These are phyloP conservation scores for Immersiella caudata DNA, from an alignment of 495 filamentous ascomycete genomes.

Conservation along the genomic window DNA sequence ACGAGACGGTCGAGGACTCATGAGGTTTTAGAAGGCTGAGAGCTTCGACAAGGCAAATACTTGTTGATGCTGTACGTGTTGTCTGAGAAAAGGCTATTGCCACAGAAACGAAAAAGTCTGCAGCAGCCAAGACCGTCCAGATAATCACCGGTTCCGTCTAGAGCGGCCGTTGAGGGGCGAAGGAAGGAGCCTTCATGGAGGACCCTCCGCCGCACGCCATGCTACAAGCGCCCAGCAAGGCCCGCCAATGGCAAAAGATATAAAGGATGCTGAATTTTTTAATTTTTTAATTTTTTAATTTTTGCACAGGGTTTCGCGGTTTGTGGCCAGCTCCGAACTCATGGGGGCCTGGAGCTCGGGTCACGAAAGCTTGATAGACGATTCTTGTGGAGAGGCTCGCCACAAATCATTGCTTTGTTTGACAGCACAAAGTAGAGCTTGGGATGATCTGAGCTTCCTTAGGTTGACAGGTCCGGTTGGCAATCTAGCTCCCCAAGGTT, in stretches of 20 bases:
- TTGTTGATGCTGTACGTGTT: background rate
- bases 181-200: background rate
- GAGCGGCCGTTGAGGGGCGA: background rate
- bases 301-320: too few species aligned
- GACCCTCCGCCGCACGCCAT: background rate
- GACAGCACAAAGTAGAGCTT: constrained; percentile 6
- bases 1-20: background rate
- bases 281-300: too few species aligned
- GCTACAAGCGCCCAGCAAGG: background rate
- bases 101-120: background rate
- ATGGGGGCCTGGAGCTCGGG: constrained; percentile 3
- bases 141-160: background rate
- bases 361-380: background rate
- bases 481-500: too few species aligned
- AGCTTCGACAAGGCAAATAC: background rate
- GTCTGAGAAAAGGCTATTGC: background rate
- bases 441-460: constrained; percentile 8
- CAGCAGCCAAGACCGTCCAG: background rate
- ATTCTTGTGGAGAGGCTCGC: background rate
- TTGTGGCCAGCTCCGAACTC: background rate
- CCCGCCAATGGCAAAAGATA: too few species aligned
- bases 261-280: too few species aligned
- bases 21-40: background rate
- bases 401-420: background rate
- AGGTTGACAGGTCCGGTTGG: constrained; percentile 8